Evolutionary conservation across 257 asterid genomes (phyloP).

Genomic region (Jasminum sambac): DNA sequence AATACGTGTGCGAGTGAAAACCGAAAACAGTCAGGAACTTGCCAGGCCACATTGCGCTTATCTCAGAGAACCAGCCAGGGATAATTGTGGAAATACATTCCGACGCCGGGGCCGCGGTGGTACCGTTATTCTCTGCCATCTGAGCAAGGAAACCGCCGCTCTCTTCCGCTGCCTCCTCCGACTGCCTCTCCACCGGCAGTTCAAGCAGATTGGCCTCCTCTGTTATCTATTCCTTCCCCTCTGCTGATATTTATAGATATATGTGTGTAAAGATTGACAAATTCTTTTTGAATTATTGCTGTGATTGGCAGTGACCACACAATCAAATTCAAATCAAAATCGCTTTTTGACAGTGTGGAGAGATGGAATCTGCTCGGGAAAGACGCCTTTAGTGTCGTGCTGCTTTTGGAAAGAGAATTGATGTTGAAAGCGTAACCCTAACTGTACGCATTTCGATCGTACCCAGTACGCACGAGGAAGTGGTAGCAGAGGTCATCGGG

Average conservation of each 20-base stretch:
- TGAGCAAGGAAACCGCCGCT: conserved; percentile 38
- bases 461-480: background rate
- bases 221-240: conserved; percentile 16
- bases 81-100: conserved; percentile 58
- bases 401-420: conserved; percentile 18
- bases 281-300: conserved; percentile 1
- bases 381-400: conserved; percentile 29
- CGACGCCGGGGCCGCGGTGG: conserved; percentile 24
- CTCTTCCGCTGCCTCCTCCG: conserved; percentile 26
- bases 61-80: conserved; percentile 98
- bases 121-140: conserved; percentile 48
- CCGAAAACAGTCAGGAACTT: conserved; percentile 13
- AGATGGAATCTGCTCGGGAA: conserved; percentile 35
- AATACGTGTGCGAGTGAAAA: background rate
- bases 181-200: conserved; percentile 37
- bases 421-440: background rate
- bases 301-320: conserved; percentile 20
- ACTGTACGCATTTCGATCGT: background rate
- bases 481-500: background rate
- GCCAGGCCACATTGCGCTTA: conserved; percentile 99
- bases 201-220: conserved; percentile 31
- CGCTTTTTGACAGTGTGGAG: conserved; percentile 24
- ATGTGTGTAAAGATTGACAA: background rate
- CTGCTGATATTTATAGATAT: conserved; percentile 4
- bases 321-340: background rate